Conservation (phyloP, 345 rosid species). For the Streptanthus diversifolius region DNA sequence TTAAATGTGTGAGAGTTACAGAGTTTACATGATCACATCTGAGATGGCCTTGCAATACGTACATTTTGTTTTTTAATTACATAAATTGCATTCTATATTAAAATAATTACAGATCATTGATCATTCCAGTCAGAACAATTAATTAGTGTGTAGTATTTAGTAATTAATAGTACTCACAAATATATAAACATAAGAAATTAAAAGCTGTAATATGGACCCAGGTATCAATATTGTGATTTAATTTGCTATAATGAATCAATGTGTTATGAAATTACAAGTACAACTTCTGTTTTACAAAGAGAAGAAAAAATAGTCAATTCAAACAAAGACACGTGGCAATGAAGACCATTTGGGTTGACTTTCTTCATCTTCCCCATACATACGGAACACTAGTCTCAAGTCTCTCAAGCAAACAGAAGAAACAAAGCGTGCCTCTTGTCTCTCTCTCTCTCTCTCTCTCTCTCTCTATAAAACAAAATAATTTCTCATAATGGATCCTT, state of each 20-base stretch:
- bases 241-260: constrained; percentile 18
- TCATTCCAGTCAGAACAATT: neutral
- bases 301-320: too few species aligned
- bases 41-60: neutral
- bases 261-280: neutral
- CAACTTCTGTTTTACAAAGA: neutral
- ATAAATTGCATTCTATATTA: neutral
- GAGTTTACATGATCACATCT: neutral
- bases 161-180: neutral
- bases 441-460: constrained; percentile 20
- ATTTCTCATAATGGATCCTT: constrained; percentile 42
- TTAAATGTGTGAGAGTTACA: neutral
- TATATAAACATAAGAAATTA: constrained; percentile 4
- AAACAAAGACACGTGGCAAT: constrained; percentile 35
- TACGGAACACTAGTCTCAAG: neutral
- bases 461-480: constrained; percentile 28
- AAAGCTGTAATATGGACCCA: constrained; percentile 32
- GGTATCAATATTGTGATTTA: constrained; percentile 18
- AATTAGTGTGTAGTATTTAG: neutral
- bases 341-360: neutral
- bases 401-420: neutral
- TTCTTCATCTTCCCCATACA: neutral
- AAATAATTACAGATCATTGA: too few species aligned
- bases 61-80: neutral
- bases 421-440: constrained; percentile 20